Conservation (phyloP, 176 grass and related monocot genomes). For the Avena insularis region DNA sequence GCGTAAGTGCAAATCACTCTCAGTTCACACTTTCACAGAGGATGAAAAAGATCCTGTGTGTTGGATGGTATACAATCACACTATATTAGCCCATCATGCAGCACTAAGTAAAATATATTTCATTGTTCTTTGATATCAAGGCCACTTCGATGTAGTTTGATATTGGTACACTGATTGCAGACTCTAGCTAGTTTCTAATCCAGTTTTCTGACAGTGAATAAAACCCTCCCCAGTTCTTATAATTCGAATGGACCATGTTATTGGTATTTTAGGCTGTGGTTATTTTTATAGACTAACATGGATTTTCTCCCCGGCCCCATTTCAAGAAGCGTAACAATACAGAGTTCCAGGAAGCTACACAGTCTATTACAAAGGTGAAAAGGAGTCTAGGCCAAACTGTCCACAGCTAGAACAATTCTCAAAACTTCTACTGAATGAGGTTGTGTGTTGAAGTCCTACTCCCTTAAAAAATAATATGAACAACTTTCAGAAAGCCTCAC, state of each 20-base stretch:
- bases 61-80: neutral
- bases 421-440: neutral
- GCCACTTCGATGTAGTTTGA: conserved; percentile 1
- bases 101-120: neutral
- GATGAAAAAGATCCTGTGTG: conserved; percentile 18
- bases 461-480: neutral
- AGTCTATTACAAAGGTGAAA: neutral
- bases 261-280: neutral
- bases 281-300: neutral
- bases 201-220: conserved; percentile 6
- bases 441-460: neutral
- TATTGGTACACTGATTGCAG: neutral
- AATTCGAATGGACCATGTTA: neutral
- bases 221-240: conserved; percentile 7
- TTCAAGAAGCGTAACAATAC: neutral
- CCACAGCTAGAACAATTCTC: neutral
- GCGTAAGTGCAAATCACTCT: neutral
- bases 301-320: neutral
- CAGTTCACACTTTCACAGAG: neutral
- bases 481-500: neutral
- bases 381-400: neutral
- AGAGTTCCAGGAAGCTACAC: neutral
- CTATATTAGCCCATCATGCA: neutral
- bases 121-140: neutral
- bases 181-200: conserved; percentile 1